Conservation (phyloP, 2,329 filamentous ascomycete genomes). For the Nectriaceae sp. region DNA sequence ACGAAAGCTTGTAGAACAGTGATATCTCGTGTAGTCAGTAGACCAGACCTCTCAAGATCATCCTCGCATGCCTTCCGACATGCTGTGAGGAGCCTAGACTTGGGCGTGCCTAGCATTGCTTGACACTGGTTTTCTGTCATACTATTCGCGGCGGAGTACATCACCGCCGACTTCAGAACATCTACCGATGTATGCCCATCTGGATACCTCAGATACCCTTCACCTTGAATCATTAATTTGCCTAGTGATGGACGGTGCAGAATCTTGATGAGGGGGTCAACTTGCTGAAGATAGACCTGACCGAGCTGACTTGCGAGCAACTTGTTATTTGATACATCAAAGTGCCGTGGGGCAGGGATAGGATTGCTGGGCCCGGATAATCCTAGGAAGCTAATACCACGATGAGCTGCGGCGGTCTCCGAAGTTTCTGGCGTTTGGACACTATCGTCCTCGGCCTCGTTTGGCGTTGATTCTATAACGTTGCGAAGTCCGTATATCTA, state of each 20-base stretch:
- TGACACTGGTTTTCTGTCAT: conserved; percentile 27
- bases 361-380: background rate
- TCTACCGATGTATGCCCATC: conserved; percentile 5
- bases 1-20: conserved; percentile 33
- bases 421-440: background rate
- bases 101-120: conserved; percentile 13
- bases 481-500: conserved; percentile 3
- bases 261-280: conserved; percentile 18
- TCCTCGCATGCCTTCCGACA: conserved; percentile 10
- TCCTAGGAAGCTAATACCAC: background rate
- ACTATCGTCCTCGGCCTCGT: too few species aligned
- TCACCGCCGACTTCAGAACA: conserved; percentile 22
- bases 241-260: conserved; percentile 13
- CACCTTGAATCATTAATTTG: conserved; percentile 19
- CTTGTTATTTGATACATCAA: background rate
- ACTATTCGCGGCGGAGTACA: conserved; percentile 24
- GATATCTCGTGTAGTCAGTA: conserved; percentile 28
- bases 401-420: background rate
- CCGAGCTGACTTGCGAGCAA: conserved; percentile 1
- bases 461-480: conserved; percentile 3
- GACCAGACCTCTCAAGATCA: conserved; percentile 21
- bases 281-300: conserved; percentile 10
- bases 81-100: conserved; percentile 11
- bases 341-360: background rate
- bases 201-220: conserved; percentile 26